phyloP scores from a whole-genome alignment of 768 basidiomycete genomes.

The Boletus pseudopeckii region DNA sequence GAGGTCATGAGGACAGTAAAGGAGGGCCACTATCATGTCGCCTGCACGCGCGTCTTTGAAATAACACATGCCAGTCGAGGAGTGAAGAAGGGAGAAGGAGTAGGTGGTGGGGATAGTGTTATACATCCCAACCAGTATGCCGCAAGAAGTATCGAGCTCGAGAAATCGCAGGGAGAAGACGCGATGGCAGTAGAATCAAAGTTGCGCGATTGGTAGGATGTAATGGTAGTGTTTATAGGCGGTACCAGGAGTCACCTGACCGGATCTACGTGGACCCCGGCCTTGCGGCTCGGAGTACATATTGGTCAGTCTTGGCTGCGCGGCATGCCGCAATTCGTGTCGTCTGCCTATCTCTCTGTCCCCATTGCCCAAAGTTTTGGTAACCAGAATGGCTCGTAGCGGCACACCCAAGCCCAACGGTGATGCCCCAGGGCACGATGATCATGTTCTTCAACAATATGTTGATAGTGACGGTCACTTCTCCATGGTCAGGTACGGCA shows the following conservation, averaged over 20 bases:
- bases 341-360: conserved; percentile 24
- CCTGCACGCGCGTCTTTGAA: conserved; percentile 96
- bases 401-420: conserved; percentile 31
- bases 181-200: conserved; percentile 41
- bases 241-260: conserved; percentile 20
- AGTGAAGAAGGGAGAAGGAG: conserved; percentile 85
- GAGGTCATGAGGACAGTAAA: conserved; percentile 84
- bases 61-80: conserved; percentile 72
- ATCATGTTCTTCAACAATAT: conserved; percentile 69
- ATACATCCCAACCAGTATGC: conserved; percentile 94
- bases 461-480: conserved; percentile 93
- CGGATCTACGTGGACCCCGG: conserved; percentile 14
- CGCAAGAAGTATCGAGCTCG: conserved; percentile 67
- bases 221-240: neutral
- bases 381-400: conserved; percentile 22
- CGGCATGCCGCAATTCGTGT: conserved; percentile 21
- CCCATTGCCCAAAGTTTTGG: neutral
- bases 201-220: neutral
- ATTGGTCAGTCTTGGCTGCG: conserved; percentile 9
- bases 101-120: conserved; percentile 82
- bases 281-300: neutral
- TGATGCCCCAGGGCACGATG: conserved; percentile 1
- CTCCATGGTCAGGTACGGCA: conserved; percentile 83
- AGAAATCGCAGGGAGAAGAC: conserved; percentile 41
- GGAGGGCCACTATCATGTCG: conserved; percentile 83